Percentiles rank a stretch among this genome's conserved stretches.
These are phyloP conservation scores for Podospora didyma DNA, from an alignment of 495 filamentous ascomycete genomes.

Conservation along the genomic window DNA sequence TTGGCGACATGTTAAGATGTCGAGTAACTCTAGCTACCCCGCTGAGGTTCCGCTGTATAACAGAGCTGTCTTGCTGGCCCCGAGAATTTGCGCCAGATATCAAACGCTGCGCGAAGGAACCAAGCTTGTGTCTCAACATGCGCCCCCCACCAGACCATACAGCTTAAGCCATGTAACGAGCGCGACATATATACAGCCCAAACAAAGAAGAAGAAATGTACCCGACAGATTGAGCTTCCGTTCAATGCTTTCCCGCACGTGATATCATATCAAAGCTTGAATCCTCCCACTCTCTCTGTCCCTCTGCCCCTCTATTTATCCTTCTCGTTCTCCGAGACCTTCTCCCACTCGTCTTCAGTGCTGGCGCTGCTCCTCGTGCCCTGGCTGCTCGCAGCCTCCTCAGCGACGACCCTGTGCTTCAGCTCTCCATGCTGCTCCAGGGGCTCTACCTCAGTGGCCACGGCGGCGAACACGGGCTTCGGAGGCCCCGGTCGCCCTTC, in stretches of 20 bases:
- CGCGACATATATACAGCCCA: too few relatives aligned
- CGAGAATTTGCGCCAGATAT: neutral
- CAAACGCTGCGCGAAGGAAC: too few relatives aligned
- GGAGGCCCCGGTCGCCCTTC: constrained; percentile 2
- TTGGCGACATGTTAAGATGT: constrained; percentile 1
- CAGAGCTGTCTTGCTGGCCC: neutral
- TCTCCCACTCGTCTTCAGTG: constrained; percentile 59
- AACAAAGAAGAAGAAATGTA: too few relatives aligned
- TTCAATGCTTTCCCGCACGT: too few relatives aligned
- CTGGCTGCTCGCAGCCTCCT: constrained; percentile 19
- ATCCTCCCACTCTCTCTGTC: neutral
- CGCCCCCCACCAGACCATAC: too few relatives aligned
- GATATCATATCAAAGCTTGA: neutral
- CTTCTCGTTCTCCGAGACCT: constrained; percentile 54
- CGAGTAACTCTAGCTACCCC: neutral
- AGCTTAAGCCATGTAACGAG: too few relatives aligned
- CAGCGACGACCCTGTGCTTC: constrained; percentile 31
- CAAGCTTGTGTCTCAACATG: too few relatives aligned
- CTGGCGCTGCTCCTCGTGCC: constrained; percentile 44
- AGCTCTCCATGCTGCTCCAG: constrained; percentile 34
- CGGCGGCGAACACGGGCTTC: constrained; percentile 23
- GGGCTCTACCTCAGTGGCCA: constrained; percentile 35
- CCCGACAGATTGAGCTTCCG: too few relatives aligned
- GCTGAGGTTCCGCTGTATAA: neutral
- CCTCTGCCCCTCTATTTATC: constrained; percentile 28